Evolutionary conservation across 345 rosid species (phyloP).

Genomic region (Bruguiera gymnorhiza): DNA sequence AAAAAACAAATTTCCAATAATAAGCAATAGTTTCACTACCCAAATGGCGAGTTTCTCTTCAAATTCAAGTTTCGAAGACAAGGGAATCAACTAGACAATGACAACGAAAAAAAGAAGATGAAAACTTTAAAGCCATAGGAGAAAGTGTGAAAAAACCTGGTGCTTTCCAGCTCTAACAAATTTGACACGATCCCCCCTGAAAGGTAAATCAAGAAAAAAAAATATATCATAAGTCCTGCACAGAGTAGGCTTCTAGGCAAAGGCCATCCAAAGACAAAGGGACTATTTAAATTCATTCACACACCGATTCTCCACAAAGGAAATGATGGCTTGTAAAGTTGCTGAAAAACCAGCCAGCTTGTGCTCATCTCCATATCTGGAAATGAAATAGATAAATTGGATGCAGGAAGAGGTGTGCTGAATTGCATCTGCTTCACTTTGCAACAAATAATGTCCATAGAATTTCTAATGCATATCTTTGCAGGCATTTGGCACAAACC

Average conservation of each 20-base stretch:
- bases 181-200: conserved; percentile 77
- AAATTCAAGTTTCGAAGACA: neutral
- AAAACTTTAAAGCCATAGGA: conserved; percentile 1
- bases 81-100: neutral
- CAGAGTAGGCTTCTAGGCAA: neutral
- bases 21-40: neutral
- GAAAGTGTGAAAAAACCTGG: conserved; percentile 51
- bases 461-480: conserved; percentile 2
- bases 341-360: conserved; percentile 99
- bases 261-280: conserved; percentile 1
- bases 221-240: conserved; percentile 8
- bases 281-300: conserved; percentile 14
- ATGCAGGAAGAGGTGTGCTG: neutral
- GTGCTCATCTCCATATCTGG: conserved; percentile 96
- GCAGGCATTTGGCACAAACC: conserved; percentile 38
- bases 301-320: conserved; percentile 95
- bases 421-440: neutral
- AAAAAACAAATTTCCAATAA: neutral
- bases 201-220: conserved; percentile 25
- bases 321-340: conserved; percentile 96
- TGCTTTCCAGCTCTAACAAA: conserved; percentile 87
- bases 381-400: conserved; percentile 10
- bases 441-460: neutral
- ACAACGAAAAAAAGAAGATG: neutral
- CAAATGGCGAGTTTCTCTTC: neutral